Percentiles rank a stretch among this genome's conserved stretches.
phyloP scores from a whole-genome alignment of 176 grass and related monocot genomes.

The Tuctoria greenei region DNA sequence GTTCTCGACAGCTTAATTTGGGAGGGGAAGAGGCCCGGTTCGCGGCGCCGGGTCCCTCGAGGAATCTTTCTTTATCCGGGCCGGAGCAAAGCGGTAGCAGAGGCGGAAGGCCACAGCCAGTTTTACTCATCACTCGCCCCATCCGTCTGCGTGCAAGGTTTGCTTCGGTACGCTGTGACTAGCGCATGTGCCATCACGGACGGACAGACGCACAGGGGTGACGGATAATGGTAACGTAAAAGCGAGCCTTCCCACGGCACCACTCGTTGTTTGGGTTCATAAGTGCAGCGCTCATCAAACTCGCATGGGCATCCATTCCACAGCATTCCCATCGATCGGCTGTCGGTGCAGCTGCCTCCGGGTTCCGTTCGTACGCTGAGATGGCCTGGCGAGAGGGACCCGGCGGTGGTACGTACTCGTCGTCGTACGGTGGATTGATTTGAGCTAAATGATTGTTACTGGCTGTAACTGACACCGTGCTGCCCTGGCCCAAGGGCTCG shows the following conservation, averaged over 20 bases:
- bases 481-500: not conserved
- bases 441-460: conserved; percentile 18
- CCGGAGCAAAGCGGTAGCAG: not conserved
- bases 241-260: conserved; percentile 28
- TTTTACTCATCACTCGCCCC: not conserved
- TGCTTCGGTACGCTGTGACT: conserved; percentile 3
- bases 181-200: conserved; percentile 45
- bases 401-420: not conserved
- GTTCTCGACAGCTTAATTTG: too few species aligned
- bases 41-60: conserved; percentile 17
- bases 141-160: not conserved
- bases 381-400: not conserved
- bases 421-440: conserved; percentile 21
- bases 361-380: not conserved
- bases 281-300: not conserved
- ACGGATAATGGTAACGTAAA: conserved; percentile 10
- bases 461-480: not conserved
- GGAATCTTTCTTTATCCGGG: conserved; percentile 43
- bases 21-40: not conserved
- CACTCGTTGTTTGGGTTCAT: conserved; percentile 23
- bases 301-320: too few species aligned
- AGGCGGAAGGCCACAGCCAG: not conserved
- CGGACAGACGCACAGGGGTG: not conserved
- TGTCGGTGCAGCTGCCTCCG: too few species aligned
- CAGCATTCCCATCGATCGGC: too few species aligned